Evolutionary conservation across 768 basidiomycete species (phyloP).

Genomic region (Lenzites betulinus): DNA sequence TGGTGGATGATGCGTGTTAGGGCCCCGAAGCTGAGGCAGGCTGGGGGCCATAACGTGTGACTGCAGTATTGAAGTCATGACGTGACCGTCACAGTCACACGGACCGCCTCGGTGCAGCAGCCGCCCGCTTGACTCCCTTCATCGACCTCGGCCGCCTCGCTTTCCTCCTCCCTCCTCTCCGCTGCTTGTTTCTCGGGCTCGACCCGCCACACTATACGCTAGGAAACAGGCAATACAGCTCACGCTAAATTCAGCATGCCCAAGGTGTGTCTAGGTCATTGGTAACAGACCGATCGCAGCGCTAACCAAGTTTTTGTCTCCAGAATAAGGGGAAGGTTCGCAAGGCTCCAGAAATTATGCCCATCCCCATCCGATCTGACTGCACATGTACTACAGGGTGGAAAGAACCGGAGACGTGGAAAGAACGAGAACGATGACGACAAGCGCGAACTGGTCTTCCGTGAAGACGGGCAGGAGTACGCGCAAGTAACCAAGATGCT

Average conservation of each 20-base stretch:
- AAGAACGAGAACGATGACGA: constrained; percentile 99
- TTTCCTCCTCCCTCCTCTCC: neutral
- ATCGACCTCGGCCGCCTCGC: constrained; percentile 1
- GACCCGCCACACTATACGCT: neutral
- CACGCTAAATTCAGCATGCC: constrained; percentile 42
- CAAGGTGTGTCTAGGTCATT: constrained; percentile 40
- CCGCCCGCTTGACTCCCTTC: constrained; percentile 9
- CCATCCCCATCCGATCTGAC: neutral
- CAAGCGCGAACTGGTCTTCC: constrained; percentile 98
- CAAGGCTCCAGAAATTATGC: neutral
- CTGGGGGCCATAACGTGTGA: constrained; percentile 10
- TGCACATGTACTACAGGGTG: constrained; percentile 62
- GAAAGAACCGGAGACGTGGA: constrained; percentile 98
- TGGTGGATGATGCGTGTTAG: constrained; percentile 30
- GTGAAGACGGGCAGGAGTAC: constrained; percentile 98
- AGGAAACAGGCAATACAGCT: neutral
- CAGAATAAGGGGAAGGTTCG: constrained; percentile 81
- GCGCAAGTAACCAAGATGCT: constrained; percentile 99
- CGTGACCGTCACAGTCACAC: constrained; percentile 20
- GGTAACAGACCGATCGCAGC: constrained; percentile 17
- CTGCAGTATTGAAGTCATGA: constrained; percentile 13
- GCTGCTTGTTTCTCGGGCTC: neutral
- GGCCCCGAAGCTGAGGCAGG: constrained; percentile 11
- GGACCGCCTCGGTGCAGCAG: constrained; percentile 14
- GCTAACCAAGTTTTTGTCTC: constrained; percentile 21